phyloP scores from a whole-genome alignment of 169 alveolate genomes.

The Plasmodium relictum region DNA sequence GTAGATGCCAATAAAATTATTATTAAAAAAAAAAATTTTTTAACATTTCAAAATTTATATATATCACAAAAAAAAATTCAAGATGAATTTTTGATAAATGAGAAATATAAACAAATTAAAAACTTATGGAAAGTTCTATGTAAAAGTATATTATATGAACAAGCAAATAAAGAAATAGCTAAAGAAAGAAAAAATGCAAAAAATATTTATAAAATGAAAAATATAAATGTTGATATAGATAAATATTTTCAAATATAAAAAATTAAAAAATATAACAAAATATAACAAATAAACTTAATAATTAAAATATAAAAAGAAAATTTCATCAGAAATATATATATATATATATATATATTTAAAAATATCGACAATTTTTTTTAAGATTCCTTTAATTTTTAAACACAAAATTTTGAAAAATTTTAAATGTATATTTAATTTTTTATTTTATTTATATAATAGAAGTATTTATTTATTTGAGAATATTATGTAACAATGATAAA shows the following conservation, averaged over 20 bases:
- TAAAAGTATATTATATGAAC: constrained; percentile 66
- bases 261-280: neutral
- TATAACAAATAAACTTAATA: constrained; percentile 5
- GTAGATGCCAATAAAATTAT: constrained; percentile 43
- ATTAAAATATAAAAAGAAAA: neutral
- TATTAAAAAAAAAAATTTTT: constrained; percentile 37
- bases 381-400: too few relatives aligned
- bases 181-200: constrained; percentile 13
- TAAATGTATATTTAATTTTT: neutral
- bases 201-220: constrained; percentile 40
- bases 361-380: too few relatives aligned
- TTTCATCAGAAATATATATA: neutral
- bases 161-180: constrained; percentile 13
- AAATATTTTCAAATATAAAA: constrained; percentile 23
- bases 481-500: constrained; percentile 77
- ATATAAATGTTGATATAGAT: constrained; percentile 36
- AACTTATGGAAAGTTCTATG: constrained; percentile 67
- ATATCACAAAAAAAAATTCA: constrained; percentile 45
- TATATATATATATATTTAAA: neutral
- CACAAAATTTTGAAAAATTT: too few relatives aligned
- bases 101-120: constrained; percentile 65
- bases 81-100: constrained; percentile 49
- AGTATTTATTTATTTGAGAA: constrained; percentile 8
- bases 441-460: neutral
- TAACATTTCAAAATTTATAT: constrained; percentile 38